Conservation (phyloP, 2,329 filamentous ascomycete species). For the Plenodomus tracheiphilus region DNA sequence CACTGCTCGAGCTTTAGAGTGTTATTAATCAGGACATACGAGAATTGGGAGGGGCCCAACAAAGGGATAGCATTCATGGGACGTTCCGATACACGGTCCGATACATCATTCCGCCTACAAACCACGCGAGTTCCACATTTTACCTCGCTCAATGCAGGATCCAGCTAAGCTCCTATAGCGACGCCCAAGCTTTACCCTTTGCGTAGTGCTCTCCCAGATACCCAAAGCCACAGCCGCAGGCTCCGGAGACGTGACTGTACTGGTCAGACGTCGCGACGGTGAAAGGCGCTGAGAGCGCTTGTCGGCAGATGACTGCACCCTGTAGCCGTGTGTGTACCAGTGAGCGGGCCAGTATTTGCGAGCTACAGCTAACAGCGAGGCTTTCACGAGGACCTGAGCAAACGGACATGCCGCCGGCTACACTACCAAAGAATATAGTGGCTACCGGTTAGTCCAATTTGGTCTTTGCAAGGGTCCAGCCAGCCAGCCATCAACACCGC, state of each 20-base stretch:
- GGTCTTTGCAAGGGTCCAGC: neutral
- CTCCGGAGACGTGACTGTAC: neutral
- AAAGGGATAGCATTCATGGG: neutral
- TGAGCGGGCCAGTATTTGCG: neutral
- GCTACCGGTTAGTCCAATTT: neutral
- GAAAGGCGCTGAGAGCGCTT: neutral
- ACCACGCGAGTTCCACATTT: slow-evolving; percentile 1
- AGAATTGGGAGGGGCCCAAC: slow-evolving; percentile 1
- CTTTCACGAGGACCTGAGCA: neutral
- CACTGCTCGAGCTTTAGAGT: neutral
- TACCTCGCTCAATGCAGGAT: slow-evolving; percentile 1
- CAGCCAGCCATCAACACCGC: slow-evolving; percentile 5
- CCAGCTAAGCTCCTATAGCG: slow-evolving; percentile 10
- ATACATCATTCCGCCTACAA: slow-evolving; percentile 8
- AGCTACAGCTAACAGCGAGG: neutral
- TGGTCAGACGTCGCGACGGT: neutral
- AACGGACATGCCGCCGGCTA: neutral
- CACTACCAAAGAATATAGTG: neutral
- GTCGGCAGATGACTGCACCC: too few species aligned
- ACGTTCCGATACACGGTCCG: slow-evolving; percentile 3
- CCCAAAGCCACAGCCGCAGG: neutral
- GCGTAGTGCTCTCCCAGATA: slow-evolving; percentile 2
- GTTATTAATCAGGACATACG: slow-evolving; percentile 2
- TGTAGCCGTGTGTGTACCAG: too few species aligned
- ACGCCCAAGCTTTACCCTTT: slow-evolving; percentile 11